Percentiles rank a stretch among this genome's conserved stretches.
Conservation (phyloP, 2,329 filamentous ascomycete species). For the Colletotrichum phormii region DNA sequence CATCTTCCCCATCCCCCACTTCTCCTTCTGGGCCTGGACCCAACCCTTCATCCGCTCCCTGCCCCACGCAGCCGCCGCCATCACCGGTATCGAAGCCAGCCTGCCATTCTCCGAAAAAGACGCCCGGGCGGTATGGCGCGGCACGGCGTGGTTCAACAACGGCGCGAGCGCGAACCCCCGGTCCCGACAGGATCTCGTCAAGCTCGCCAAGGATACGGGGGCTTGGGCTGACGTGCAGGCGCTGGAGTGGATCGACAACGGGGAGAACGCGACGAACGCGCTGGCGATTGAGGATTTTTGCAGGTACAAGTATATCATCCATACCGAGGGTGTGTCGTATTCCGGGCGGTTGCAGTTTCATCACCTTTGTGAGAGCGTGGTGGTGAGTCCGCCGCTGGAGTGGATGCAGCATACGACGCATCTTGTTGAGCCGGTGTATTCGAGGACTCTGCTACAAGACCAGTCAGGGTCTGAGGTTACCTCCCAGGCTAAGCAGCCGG, state of each 20-base stretch:
- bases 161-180: conserved; percentile 48
- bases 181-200: conserved; percentile 54
- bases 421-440: conserved; percentile 57
- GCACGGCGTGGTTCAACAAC: conserved; percentile 63
- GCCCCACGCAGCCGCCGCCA: conserved; percentile 50
- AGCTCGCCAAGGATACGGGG: conserved; percentile 45
- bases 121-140: conserved; percentile 61
- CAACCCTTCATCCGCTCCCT: conserved; percentile 61
- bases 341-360: conserved; percentile 63
- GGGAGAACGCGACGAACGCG: conserved; percentile 54
- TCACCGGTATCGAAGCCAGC: conserved; percentile 49
- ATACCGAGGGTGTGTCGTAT: conserved; percentile 67
- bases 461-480: background rate
- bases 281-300: conserved; percentile 63
- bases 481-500: background rate
- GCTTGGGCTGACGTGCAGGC: conserved; percentile 61
- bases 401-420: conserved; percentile 65
- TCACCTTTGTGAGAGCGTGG: conserved; percentile 60
- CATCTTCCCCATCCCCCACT: conserved; percentile 66
- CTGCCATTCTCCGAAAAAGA: conserved; percentile 47
- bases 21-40: conserved; percentile 66
- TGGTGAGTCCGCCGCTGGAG: conserved; percentile 58
- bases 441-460: conserved; percentile 41
- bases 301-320: conserved; percentile 61
- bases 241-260: conserved; percentile 49